Evolutionary conservation across 2,329 filamentous ascomycete species (phyloP).

Genomic region (Diaporthe nobilis): DNA sequence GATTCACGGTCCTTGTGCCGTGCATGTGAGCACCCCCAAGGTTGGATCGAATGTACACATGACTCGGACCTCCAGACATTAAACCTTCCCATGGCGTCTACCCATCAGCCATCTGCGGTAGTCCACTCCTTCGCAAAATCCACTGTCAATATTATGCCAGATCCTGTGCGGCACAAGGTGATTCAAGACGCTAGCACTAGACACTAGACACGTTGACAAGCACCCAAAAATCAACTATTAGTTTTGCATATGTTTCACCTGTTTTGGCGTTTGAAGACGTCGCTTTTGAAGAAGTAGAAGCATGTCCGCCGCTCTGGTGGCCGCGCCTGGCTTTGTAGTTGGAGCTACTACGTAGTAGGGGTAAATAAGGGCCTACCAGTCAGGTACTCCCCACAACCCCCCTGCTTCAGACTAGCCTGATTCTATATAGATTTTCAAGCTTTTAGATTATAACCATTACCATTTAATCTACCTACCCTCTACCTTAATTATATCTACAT

Average conservation of each 20-base stretch:
- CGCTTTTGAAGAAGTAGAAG: not conserved
- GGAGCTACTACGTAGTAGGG: too few species aligned
- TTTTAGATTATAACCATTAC: too few species aligned
- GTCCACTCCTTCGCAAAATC: not conserved
- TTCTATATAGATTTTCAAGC: too few species aligned
- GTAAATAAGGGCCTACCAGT: too few species aligned
- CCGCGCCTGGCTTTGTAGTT: not conserved
- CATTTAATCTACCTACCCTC: too few species aligned
- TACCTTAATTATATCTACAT: too few species aligned
- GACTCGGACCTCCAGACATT: too few species aligned
- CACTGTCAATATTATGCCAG: not conserved
- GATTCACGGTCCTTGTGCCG: not conserved
- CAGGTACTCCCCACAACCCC: too few species aligned
- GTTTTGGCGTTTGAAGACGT: not conserved
- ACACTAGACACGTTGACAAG: conserved; percentile 5
- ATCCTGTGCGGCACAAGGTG: not conserved
- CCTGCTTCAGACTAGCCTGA: too few species aligned
- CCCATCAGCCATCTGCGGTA: not conserved
- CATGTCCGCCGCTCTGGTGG: not conserved
- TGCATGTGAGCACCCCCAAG: not conserved
- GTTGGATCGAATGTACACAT: not conserved
- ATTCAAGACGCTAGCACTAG: not conserved
- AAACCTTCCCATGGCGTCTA: not conserved
- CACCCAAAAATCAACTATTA: not conserved
- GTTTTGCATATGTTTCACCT: conserved; percentile 1